Base-by-base conservation (phyloP, 768 basidiomycete genomes). In the Wakefieldia striispora region DNA sequence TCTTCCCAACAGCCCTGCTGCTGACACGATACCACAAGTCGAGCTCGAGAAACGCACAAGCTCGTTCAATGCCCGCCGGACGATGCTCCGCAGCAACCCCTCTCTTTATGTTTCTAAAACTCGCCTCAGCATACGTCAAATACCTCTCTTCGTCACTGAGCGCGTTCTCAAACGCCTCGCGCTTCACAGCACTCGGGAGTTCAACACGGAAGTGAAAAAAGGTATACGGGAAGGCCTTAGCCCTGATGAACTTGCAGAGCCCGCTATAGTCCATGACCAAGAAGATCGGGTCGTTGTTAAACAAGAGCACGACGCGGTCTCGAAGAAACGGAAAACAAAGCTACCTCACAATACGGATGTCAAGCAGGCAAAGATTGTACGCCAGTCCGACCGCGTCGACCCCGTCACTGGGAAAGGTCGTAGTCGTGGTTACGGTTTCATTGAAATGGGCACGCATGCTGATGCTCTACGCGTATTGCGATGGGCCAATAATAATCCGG, bases 71-170 rank as follows among this genome's bases (percentile, higher is more conserved):
- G 84, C 91, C 0, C 88, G 97, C 13, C 78, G 87, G 36, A 72
- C 82, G 0, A 78, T 97, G 27, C 80, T 99, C 35, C 87, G 88
- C 51, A 86, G 86, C 12, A 98, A 98, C 67, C 95, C 97, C 0
- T 89, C 91, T 0, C 75, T 99, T 6, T 99, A 87, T 72, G 88
- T 99, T 60, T 97, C 95, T 23, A 88, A 84, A 62, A 97, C 92
- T 0, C 92, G 97, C 53, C 82, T 99, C 36, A 93, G 91, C 50
- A 80, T 99, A 52, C 91, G 97, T 4, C 92, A 97, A 60, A 79
- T 99, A 20, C 97, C 97, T 0, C 72, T 88, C 0, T 95, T 88
- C 64, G 94, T 84, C 13, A 90, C 90, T 0, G 95, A 99, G 63
- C 86, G 90, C 36, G 80, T 88, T 59, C 78, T 98, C 51, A 95